phyloP scores from a whole-genome alignment of 2,329 filamentous ascomycete genomes.

The Rutstroemia sp. region DNA sequence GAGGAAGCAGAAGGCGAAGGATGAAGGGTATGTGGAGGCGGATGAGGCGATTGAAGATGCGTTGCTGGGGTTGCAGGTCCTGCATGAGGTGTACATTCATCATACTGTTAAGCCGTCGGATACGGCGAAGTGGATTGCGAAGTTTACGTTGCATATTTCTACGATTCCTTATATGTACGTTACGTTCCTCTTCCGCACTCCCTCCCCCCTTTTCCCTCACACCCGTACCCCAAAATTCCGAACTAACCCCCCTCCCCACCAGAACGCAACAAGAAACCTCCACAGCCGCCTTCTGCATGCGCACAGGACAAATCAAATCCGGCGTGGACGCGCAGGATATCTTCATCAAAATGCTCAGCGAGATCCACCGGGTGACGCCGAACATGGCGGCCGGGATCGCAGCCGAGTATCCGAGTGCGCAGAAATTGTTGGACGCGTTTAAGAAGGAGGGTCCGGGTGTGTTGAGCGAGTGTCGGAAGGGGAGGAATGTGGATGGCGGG shows the following conservation, averaged over 20 bases:
- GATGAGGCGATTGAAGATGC: constrained; percentile 66
- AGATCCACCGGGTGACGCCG: constrained; percentile 63
- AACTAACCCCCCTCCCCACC: not conserved
- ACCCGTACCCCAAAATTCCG: too few species aligned
- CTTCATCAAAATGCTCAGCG: constrained; percentile 68
- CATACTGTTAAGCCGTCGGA: constrained; percentile 55
- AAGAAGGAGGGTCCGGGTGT: constrained; percentile 47
- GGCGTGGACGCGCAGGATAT: constrained; percentile 60
- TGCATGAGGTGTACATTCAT: constrained; percentile 60
- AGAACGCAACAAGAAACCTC: constrained; percentile 37
- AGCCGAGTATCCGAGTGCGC: constrained; percentile 50
- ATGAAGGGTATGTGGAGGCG: constrained; percentile 45
- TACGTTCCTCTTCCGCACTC: constrained; percentile 12
- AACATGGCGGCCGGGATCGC: constrained; percentile 65
- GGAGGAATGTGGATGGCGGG: constrained; percentile 49
- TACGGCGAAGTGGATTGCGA: constrained; percentile 64
- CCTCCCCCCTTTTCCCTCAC: constrained; percentile 20
- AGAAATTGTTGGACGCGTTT: constrained; percentile 51
- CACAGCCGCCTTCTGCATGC: constrained; percentile 68
- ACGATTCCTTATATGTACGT: constrained; percentile 62
- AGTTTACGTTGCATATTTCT: constrained; percentile 73
- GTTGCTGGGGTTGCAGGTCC: constrained; percentile 61
- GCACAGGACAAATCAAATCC: constrained; percentile 64
- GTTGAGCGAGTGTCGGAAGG: constrained; percentile 54
- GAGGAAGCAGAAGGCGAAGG: constrained; percentile 34